A percentile compares a stretch with the other conserved stretches of the same genome.
Conservation (phyloP, 1,139 yeast genomes). For the Wickerhamomyces sp. region DNA sequence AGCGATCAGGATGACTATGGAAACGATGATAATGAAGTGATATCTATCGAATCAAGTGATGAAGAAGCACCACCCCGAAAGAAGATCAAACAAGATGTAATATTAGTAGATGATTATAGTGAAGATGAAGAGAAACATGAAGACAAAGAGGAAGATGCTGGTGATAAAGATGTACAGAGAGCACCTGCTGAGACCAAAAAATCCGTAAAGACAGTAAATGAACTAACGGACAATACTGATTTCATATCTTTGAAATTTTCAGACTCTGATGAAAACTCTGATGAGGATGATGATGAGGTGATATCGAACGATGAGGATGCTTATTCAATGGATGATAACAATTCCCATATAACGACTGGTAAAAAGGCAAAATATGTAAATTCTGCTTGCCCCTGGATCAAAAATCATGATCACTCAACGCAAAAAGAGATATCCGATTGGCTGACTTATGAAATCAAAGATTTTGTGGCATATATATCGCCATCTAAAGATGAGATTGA, state of each 20-base stretch:
- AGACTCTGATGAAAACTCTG: slow-evolving; percentile 31
- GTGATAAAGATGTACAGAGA: background rate
- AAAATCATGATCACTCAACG: slow-evolving; percentile 67
- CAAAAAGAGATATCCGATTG: slow-evolving; percentile 80
- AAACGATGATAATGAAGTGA: slow-evolving; percentile 15
- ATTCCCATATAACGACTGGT: slow-evolving; percentile 14
- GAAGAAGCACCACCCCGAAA: slow-evolving; percentile 4
- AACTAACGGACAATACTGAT: slow-evolving; percentile 47
- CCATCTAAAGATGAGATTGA: slow-evolving; percentile 77
- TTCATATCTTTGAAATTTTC: slow-evolving; percentile 59
- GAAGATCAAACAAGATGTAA: slow-evolving; percentile 6
- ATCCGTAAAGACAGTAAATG: slow-evolving; percentile 9
- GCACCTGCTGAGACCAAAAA: slow-evolving; percentile 1
- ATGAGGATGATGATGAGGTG: slow-evolving; percentile 16
- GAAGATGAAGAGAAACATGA: slow-evolving; percentile 3
- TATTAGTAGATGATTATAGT: slow-evolving; percentile 9
- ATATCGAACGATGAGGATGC: slow-evolving; percentile 36
- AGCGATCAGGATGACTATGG: slow-evolving; percentile 11
- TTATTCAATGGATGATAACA: slow-evolving; percentile 26
- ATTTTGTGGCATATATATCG: slow-evolving; percentile 81
- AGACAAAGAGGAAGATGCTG: background rate
- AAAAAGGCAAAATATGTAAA: slow-evolving; percentile 20
- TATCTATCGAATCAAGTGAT: slow-evolving; percentile 19
- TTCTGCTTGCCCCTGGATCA: slow-evolving; percentile 73
- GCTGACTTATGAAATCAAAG: slow-evolving; percentile 83